Evolutionary conservation across 345 rosid species (phyloP).

Genomic region (Raphanus raphanistrum): DNA sequence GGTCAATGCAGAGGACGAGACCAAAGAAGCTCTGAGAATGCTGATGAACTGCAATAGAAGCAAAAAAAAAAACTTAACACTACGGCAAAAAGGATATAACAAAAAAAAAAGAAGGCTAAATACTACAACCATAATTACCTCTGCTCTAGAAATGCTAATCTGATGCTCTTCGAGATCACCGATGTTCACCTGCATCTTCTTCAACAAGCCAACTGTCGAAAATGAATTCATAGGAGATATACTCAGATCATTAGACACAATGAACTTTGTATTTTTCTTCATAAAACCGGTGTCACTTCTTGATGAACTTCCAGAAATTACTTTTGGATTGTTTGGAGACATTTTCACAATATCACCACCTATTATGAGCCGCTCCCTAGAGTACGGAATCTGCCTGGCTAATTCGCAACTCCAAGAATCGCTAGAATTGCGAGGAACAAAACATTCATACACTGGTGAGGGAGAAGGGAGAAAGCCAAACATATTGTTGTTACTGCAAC

Average conservation of each 20-base stretch:
- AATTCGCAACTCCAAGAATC: not conserved
- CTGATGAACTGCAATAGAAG: not conserved
- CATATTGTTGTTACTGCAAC: not conserved
- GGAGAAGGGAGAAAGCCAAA: not conserved
- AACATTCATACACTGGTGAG: not conserved
- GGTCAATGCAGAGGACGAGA: slow-evolving; percentile 15
- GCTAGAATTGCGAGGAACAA: not conserved
- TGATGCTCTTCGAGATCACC: slow-evolving; percentile 14
- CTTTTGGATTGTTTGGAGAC: not conserved
- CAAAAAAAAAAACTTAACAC: not conserved
- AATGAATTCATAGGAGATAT: not conserved
- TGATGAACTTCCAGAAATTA: not conserved
- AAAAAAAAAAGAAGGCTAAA: not conserved
- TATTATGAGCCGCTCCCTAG: not conserved
- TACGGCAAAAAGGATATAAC: not conserved
- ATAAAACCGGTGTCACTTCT: not conserved
- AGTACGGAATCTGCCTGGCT: not conserved
- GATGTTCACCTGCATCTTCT: not conserved
- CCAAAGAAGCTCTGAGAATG: slow-evolving; percentile 12
- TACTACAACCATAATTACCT: not conserved
- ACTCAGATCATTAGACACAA: slow-evolving; percentile 1
- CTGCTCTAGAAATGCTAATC: not conserved
- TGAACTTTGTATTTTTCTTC: slow-evolving; percentile 8
- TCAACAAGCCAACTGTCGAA: not conserved
- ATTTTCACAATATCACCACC: not conserved